Evolutionary conservation across 2,329 filamentous ascomycete genomes (phyloP).

Genomic region (Penicillium sp.): DNA sequence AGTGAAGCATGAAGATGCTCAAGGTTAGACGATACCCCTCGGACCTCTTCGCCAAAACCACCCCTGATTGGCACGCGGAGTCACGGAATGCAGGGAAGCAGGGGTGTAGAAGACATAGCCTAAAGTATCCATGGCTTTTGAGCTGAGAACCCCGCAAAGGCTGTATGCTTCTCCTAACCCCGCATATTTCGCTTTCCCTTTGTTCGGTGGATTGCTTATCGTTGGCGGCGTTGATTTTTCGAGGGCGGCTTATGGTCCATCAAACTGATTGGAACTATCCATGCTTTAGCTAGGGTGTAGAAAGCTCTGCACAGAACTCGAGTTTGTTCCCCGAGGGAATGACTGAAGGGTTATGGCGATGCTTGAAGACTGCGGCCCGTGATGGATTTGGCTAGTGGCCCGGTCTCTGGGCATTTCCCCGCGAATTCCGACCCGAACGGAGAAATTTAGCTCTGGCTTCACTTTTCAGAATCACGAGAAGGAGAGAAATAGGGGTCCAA

Average conservation of each 20-base stretch:
- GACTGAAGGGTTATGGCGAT: not conserved
- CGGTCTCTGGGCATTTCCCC: not conserved
- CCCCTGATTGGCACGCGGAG: not conserved
- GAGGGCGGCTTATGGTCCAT: too few species aligned
- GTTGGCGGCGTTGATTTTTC: too few species aligned
- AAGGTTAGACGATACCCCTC: not conserved
- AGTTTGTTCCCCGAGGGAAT: too few species aligned
- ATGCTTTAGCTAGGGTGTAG: too few species aligned
- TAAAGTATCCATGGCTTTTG: not conserved
- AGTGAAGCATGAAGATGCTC: not conserved
- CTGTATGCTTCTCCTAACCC: not conserved
- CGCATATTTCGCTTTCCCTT: not conserved
- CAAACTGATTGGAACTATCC: too few species aligned
- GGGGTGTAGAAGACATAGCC: not conserved
- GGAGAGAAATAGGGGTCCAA: too few species aligned
- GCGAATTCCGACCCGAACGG: too few species aligned
- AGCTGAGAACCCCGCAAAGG: not conserved
- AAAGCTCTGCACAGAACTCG: too few species aligned
- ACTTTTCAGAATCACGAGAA: too few species aligned
- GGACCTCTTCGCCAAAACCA: not conserved
- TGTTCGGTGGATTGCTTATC: too few species aligned
- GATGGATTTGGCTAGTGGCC: not conserved
- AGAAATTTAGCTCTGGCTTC: too few species aligned
- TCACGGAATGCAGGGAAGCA: not conserved
- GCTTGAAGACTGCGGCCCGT: not conserved